These are phyloP conservation scores for Ajuga reptans DNA, from an alignment of 305 asterid species.

Conservation along the genomic window DNA sequence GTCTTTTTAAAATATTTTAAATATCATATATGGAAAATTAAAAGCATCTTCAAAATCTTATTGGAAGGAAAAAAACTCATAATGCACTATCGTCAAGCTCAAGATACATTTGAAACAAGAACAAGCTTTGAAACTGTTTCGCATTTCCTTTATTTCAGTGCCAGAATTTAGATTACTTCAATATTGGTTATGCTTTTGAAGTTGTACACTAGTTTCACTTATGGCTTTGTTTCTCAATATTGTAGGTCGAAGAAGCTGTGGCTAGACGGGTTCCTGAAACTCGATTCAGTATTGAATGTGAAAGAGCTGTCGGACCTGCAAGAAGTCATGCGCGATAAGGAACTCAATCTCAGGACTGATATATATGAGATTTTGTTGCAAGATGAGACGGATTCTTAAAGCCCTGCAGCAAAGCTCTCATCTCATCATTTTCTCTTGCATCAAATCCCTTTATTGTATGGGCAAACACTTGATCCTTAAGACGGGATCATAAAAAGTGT, in stretches of 20 bases:
- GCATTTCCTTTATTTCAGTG: neutral
- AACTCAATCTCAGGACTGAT: constrained; percentile 82
- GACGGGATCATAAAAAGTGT: too few relatives aligned
- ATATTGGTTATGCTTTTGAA: neutral
- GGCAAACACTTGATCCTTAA: too few relatives aligned
- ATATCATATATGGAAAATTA: neutral
- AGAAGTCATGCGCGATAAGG: constrained; percentile 96
- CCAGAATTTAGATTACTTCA: neutral
- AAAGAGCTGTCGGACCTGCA: constrained; percentile 93
- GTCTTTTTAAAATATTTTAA: neutral
- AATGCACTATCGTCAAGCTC: too few relatives aligned
- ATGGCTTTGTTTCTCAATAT: neutral
- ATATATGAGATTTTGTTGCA: constrained; percentile 81
- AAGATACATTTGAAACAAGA: neutral
- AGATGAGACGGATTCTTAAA: constrained; percentile 49
- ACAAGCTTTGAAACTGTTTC: neutral
- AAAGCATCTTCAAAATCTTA: neutral
- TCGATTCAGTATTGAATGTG: constrained; percentile 50
- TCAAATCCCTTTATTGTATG: neutral
- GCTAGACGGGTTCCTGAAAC: constrained; percentile 82
- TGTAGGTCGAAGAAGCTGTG: constrained; percentile 86
- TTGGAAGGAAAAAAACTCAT: too few relatives aligned
- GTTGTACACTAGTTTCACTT: neutral
- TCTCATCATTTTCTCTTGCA: neutral
- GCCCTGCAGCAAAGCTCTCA: neutral